Evolutionary conservation across 2,329 filamentous ascomycete genomes (phyloP).

Genomic region (Neonectria sp.): DNA sequence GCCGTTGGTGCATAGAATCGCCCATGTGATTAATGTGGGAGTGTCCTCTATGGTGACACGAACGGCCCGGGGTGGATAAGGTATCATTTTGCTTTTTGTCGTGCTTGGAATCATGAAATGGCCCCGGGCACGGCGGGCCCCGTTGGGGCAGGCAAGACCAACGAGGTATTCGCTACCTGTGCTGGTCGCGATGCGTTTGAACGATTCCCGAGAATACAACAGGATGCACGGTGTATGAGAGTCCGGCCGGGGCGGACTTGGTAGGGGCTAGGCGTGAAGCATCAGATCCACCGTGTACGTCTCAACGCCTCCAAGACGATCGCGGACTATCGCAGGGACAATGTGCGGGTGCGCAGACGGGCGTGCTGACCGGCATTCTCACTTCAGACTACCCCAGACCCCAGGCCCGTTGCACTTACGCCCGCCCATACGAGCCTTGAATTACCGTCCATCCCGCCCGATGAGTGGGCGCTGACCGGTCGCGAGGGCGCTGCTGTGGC

Average conservation of each 20-base stretch:
- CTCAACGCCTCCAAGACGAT: conserved; percentile 30
- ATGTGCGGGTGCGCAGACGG: conserved; percentile 24
- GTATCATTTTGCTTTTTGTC: conserved; percentile 43
- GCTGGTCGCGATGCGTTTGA: conserved; percentile 27
- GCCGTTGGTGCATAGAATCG: conserved; percentile 41
- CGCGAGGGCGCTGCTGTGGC: conserved; percentile 26
- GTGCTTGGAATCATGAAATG: conserved; percentile 31
- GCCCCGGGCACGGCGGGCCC: conserved; percentile 5
- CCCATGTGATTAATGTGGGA: conserved; percentile 48
- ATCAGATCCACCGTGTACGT: conserved; percentile 18
- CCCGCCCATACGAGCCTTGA: conserved; percentile 22
- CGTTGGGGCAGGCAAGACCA: conserved; percentile 6
- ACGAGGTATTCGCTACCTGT: conserved; percentile 41
- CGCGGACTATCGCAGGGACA: conserved; percentile 23
- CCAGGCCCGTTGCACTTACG: conserved; percentile 24
- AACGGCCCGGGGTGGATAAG: conserved; percentile 43
- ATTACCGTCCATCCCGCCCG: conserved; percentile 10
- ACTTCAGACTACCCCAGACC: conserved; percentile 26
- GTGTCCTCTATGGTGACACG: conserved; percentile 44
- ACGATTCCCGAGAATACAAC: conserved; percentile 40
- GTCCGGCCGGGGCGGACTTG: conserved; percentile 28
- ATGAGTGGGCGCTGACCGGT: conserved; percentile 39
- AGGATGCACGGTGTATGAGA: conserved; percentile 20
- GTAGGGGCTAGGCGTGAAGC: conserved; percentile 20
- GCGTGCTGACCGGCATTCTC: conserved; percentile 29